These are phyloP conservation scores for Pseudogymnoascus sp. DNA, from an alignment of 2,329 filamentous ascomycete species.

Conservation along the genomic window DNA sequence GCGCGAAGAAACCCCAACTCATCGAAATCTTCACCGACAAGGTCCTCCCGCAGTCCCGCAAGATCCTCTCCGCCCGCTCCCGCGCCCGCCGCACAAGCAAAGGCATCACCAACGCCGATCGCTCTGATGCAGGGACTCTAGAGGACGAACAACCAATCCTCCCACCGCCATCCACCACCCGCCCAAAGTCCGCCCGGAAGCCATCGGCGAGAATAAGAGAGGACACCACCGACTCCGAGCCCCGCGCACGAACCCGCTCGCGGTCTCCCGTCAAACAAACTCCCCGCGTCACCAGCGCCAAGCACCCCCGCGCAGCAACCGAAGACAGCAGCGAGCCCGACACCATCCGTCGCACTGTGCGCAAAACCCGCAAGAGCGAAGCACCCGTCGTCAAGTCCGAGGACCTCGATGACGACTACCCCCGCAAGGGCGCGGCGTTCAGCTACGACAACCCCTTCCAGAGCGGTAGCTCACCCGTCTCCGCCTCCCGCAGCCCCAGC, in stretches of 20 bases:
- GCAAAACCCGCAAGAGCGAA: conserved; percentile 45
- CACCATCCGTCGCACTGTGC: conserved; percentile 36
- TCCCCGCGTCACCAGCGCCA: conserved; percentile 45
- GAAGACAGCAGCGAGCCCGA: conserved; percentile 39
- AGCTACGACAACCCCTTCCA: conserved; percentile 91
- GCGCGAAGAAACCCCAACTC: conserved; percentile 85
- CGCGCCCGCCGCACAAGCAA: conserved; percentile 78
- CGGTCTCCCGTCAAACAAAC: conserved; percentile 47
- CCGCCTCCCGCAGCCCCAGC: conserved; percentile 41
- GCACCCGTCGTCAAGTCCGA: conserved; percentile 43
- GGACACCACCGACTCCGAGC: conserved; percentile 43
- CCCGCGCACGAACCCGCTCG: conserved; percentile 29
- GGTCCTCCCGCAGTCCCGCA: conserved; percentile 69
- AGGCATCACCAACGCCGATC: conserved; percentile 68
- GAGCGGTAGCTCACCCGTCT: conserved; percentile 65
- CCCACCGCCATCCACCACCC: conserved; percentile 42
- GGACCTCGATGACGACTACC: conserved; percentile 37
- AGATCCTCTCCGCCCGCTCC: conserved; percentile 66
- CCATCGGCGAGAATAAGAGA: conserved; percentile 44
- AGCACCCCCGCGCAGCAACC: conserved; percentile 43
- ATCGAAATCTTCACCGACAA: conserved; percentile 76
- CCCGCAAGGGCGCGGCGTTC: conserved; percentile 53
- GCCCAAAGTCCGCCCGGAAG: conserved; percentile 51
- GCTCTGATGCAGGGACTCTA: conserved; percentile 55
- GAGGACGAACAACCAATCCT: conserved; percentile 50